Evolutionary conservation across 306 rosid species (phyloP).

Genomic region (Trifolium fragiferum): DNA sequence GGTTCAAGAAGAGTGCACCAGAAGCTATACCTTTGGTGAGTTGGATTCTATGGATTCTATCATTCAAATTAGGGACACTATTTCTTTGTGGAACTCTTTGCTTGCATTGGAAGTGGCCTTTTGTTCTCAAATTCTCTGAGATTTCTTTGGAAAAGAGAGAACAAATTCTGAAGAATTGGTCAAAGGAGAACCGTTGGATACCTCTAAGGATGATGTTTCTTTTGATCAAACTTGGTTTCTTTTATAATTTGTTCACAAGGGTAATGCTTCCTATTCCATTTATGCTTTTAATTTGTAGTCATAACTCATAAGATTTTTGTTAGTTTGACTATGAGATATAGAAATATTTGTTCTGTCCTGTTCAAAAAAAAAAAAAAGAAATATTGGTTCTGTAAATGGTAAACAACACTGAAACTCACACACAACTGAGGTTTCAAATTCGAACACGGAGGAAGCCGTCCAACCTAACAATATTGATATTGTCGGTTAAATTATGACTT

Average conservation of each 20-base stretch:
- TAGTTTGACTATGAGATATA: constrained; percentile 5
- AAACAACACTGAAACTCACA: too few relatives aligned
- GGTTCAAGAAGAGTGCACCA: constrained; percentile 53
- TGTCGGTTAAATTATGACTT: too few relatives aligned
- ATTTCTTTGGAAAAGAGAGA: constrained; percentile 80
- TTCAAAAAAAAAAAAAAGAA: too few relatives aligned
- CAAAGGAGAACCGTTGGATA: constrained; percentile 50
- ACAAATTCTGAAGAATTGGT: constrained; percentile 64
- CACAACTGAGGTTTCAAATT: too few relatives aligned
- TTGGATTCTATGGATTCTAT: constrained; percentile 55
- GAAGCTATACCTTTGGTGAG: constrained; percentile 53
- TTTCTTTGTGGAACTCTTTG: constrained; percentile 69
- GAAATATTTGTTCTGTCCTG: too few relatives aligned
- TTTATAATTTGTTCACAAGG: constrained; percentile 76
- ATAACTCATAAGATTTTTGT: background rate
- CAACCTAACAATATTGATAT: too few relatives aligned
- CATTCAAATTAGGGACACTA: constrained; percentile 74
- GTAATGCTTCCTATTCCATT: constrained; percentile 46
- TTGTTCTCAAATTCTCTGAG: constrained; percentile 72
- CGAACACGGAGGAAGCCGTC: too few relatives aligned
- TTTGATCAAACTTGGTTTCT: constrained; percentile 65
- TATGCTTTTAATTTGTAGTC: background rate
- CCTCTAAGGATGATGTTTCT: constrained; percentile 62
- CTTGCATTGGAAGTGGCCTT: constrained; percentile 77
- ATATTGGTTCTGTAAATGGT: too few relatives aligned